Conservation (phyloP, 208 protist species). For the Endotrypanum monterogeii region DNA sequence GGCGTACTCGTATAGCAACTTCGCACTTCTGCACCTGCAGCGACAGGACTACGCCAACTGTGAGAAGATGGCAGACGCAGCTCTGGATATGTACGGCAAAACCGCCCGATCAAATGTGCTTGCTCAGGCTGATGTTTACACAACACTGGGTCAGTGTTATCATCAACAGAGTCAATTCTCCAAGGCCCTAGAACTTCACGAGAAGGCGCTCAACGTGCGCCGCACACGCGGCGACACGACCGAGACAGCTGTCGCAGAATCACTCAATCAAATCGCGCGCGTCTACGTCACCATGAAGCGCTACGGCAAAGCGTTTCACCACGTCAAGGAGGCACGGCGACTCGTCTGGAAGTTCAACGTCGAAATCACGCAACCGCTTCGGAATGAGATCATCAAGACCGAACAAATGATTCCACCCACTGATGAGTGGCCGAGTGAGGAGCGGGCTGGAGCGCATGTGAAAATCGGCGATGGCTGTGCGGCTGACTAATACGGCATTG, state of each 20-base stretch:
- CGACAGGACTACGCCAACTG: constrained; percentile 69
- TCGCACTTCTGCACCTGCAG: constrained; percentile 79
- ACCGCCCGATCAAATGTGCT: constrained; percentile 83
- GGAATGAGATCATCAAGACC: constrained; percentile 78
- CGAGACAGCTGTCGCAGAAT: constrained; percentile 80
- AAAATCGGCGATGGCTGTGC: constrained; percentile 26
- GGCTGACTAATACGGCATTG: not conserved
- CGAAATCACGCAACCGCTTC: constrained; percentile 70
- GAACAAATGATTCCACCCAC: constrained; percentile 77
- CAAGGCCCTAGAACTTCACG: constrained; percentile 74
- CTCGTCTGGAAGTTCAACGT: constrained; percentile 72
- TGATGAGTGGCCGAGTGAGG: constrained; percentile 70
- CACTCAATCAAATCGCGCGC: constrained; percentile 84
- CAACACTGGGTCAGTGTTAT: constrained; percentile 75
- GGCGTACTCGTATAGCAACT: constrained; percentile 93
- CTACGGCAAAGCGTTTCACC: constrained; percentile 64
- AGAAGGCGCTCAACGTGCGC: constrained; percentile 88
- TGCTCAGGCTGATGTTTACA: constrained; percentile 88
- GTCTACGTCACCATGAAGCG: constrained; percentile 71
- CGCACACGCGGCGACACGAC: constrained; percentile 80
- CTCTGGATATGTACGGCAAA: constrained; percentile 88
- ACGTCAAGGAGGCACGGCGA: constrained; percentile 76
- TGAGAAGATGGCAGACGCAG: constrained; percentile 73
- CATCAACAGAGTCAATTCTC: constrained; percentile 57
- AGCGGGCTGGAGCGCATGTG: constrained; percentile 46